Conservation (phyloP, 768 basidiomycete genomes). For the Tephrocybe sp. region DNA sequence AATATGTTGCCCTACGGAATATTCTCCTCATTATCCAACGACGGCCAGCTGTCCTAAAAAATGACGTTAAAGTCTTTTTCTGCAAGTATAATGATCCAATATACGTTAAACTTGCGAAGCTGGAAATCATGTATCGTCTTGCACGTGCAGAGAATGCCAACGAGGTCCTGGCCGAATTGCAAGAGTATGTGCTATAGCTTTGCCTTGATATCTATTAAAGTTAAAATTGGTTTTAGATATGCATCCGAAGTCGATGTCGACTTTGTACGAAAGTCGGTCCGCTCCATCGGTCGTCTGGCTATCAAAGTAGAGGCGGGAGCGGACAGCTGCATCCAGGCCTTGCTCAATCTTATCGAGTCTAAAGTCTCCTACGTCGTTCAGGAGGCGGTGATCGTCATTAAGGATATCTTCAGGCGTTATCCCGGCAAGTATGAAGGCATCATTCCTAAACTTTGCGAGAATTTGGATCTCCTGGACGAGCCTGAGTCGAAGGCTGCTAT, state of each 20-base stretch:
- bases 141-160: conserved; percentile 92
- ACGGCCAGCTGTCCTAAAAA: conserved; percentile 86
- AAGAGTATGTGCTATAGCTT: conserved; percentile 62
- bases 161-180: conserved; percentile 91
- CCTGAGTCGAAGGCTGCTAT: conserved; percentile 97
- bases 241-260: conserved; percentile 98
- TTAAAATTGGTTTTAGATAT: conserved; percentile 69
- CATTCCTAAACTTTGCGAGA: conserved; percentile 90
- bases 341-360: conserved; percentile 86
- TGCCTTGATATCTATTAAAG: background rate
- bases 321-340: conserved; percentile 84
- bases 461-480: conserved; percentile 90
- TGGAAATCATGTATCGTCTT: conserved; percentile 98
- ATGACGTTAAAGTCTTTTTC: conserved; percentile 99
- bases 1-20: conserved; percentile 96
- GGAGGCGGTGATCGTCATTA: conserved; percentile 96
- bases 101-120: conserved; percentile 96
- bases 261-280: conserved; percentile 96
- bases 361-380: conserved; percentile 97
- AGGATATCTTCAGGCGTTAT: conserved; percentile 96
- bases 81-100: conserved; percentile 99
- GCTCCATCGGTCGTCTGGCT: conserved; percentile 95
- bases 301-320: conserved; percentile 93
- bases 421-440: conserved; percentile 97
- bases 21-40: conserved; percentile 97